A percentile compares a stretch with the other conserved stretches of the same genome.
These are phyloP conservation scores for Extremus antarcticus DNA, from an alignment of 495 filamentous ascomycete species.

Conservation along the genomic window DNA sequence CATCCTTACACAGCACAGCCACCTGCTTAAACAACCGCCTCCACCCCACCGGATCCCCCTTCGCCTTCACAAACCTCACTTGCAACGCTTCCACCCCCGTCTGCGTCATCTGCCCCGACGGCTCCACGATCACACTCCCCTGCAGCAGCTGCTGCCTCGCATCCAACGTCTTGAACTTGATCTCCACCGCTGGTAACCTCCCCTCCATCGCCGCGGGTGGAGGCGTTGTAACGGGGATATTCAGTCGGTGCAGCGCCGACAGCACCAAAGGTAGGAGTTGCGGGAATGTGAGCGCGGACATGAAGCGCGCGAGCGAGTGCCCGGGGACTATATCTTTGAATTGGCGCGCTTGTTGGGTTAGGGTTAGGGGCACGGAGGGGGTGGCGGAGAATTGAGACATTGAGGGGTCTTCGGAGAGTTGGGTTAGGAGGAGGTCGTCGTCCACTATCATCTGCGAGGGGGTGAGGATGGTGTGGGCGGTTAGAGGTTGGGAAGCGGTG, in stretches of 20 bases:
- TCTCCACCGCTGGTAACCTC: constrained; percentile 35
- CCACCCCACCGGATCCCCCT: constrained; percentile 96
- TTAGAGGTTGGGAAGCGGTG: constrained; percentile 38
- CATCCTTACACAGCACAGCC: constrained; percentile 72
- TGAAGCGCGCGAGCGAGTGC: constrained; percentile 80
- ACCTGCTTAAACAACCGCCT: constrained; percentile 93
- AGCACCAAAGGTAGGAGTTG: constrained; percentile 68
- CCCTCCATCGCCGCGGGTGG: constrained; percentile 29
- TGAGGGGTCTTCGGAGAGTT: constrained; percentile 74
- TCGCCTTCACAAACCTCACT: constrained; percentile 84
- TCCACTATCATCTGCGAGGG: constrained; percentile 10
- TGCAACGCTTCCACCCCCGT: constrained; percentile 54
- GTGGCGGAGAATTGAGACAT: constrained; percentile 84
- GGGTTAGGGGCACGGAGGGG: constrained; percentile 66
- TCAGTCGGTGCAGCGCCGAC: constrained; percentile 72
- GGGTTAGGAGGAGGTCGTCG: constrained; percentile 39
- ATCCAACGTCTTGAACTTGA: constrained; percentile 68
- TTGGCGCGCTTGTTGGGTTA: constrained; percentile 74
- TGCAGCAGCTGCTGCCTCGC: constrained; percentile 66
- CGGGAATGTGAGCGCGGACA: constrained; percentile 66
- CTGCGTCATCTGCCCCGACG: constrained; percentile 30
- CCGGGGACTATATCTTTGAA: constrained; percentile 82
- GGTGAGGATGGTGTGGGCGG: constrained; percentile 29
- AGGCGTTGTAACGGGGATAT: constrained; percentile 58
- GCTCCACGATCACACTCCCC: constrained; percentile 75